These are phyloP conservation scores for Phycomyces blakesleeanus DNA, from an alignment of 192 early-diverging fungal species.

Conservation along the genomic window DNA sequence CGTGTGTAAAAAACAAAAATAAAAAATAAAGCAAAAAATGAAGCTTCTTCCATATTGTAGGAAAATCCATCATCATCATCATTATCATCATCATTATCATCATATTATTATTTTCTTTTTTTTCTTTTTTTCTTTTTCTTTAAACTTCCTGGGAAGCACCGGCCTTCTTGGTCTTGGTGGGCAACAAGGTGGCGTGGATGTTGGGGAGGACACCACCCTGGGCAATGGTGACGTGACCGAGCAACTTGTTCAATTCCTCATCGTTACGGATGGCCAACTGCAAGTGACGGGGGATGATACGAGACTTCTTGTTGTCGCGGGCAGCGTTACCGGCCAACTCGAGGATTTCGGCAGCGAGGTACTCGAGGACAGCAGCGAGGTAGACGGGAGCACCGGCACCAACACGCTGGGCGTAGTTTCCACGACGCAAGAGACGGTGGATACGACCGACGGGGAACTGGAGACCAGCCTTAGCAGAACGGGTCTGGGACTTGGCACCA, in stretches of 20 bases:
- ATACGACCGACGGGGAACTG: slow-evolving; percentile 80
- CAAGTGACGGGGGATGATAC: slow-evolving; percentile 87
- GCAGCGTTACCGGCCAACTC: slow-evolving; percentile 89
- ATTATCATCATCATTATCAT: too few species aligned
- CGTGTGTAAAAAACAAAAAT: too few species aligned
- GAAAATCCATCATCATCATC: too few species aligned
- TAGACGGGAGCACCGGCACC: slow-evolving; percentile 87
- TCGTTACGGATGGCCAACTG: slow-evolving; percentile 90
- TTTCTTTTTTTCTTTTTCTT: too few species aligned
- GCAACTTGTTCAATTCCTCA: slow-evolving; percentile 89
- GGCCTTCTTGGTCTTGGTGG: slow-evolving; percentile 51
- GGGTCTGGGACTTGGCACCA: slow-evolving; percentile 61
- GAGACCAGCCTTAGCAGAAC: slow-evolving; percentile 79
- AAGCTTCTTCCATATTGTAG: neutral
- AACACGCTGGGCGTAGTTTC: slow-evolving; percentile 48
- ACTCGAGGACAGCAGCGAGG: slow-evolving; percentile 85
- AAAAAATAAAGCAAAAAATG: too few species aligned
- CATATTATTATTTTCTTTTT: too few species aligned
- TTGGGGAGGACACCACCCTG: slow-evolving; percentile 79
- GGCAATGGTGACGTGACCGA: slow-evolving; percentile 85
- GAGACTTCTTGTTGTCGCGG: slow-evolving; percentile 85
- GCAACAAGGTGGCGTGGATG: slow-evolving; percentile 64
- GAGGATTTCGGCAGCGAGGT: slow-evolving; percentile 86
- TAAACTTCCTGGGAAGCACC: slow-evolving; percentile 37
- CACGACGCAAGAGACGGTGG: slow-evolving; percentile 8